These are phyloP conservation scores for Tulasnella sp. DNA, from an alignment of 768 basidiomycete species.

Conservation along the genomic window DNA sequence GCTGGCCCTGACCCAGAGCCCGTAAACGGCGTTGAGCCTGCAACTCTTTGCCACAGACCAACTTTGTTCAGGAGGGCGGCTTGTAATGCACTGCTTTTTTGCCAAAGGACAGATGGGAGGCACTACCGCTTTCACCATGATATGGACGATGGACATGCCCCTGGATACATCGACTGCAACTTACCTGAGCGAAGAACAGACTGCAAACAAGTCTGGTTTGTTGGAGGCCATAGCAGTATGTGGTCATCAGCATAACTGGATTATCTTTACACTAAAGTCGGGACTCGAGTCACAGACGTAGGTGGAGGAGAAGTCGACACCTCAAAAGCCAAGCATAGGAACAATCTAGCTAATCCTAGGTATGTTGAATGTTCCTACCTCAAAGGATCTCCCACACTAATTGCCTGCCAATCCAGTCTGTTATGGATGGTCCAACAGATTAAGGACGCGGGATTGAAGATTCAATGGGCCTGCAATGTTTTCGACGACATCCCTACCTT, in stretches of 20 bases:
- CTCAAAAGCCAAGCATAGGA: neutral
- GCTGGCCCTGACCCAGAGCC: too few species aligned
- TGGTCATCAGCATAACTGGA: neutral
- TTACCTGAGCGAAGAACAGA: neutral
- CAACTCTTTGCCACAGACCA: too few species aligned
- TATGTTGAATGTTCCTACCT: neutral
- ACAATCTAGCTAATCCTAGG: neutral
- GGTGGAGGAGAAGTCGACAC: neutral
- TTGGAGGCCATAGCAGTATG: slow-evolving; percentile 34
- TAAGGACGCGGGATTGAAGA: neutral
- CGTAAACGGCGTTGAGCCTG: neutral
- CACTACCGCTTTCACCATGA: neutral
- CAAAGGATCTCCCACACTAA: neutral
- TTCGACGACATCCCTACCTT: neutral
- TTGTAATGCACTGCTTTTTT: neutral
- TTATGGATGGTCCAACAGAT: neutral
- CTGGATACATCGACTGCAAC: neutral
- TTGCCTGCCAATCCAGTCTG: neutral
- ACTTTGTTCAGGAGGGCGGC: too few species aligned
- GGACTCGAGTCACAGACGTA: neutral
- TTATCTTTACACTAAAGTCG: neutral
- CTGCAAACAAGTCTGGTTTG: slow-evolving; percentile 71
- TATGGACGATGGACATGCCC: neutral
- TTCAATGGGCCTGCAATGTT: neutral
- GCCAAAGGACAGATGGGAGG: neutral